Conservation (phyloP, 208 protist species). For the Trichomonas tenax region DNA sequence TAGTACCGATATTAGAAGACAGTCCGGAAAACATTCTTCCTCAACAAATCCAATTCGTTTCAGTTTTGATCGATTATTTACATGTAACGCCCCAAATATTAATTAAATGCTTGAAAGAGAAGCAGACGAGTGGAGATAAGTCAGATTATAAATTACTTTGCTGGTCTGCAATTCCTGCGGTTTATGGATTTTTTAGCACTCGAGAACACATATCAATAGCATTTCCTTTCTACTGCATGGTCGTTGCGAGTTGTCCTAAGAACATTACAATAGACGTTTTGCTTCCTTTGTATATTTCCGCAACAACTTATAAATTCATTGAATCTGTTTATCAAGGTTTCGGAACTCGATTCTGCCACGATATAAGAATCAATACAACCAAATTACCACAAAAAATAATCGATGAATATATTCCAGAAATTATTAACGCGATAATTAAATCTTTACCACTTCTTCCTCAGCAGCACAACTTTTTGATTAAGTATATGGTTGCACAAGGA, state of each 20-base stretch:
- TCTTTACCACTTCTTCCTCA: not conserved
- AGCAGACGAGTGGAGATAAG: not conserved
- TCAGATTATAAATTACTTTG: not conserved
- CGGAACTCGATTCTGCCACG: not conserved
- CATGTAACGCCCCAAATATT: not conserved
- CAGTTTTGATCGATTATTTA: not conserved
- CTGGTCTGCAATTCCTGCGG: not conserved
- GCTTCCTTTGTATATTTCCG: not conserved
- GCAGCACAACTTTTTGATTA: not conserved
- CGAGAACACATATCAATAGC: not conserved
- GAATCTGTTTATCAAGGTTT: not conserved
- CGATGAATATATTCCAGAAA: not conserved
- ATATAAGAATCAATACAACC: not conserved
- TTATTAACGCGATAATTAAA: not conserved
- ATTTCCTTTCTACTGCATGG: not conserved
- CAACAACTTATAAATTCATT: not conserved
- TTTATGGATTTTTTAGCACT: not conserved
- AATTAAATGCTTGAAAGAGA: not conserved
- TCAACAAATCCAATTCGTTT: constrained; percentile 13
- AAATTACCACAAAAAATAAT: not conserved
- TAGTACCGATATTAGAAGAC: not conserved
- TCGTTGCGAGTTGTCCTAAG: not conserved
- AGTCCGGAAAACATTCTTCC: not conserved
- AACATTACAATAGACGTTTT: not conserved
- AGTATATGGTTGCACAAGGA: not conserved